Conservation (phyloP, 2,329 filamentous ascomycete genomes). For the Aspergillus sergii region DNA sequence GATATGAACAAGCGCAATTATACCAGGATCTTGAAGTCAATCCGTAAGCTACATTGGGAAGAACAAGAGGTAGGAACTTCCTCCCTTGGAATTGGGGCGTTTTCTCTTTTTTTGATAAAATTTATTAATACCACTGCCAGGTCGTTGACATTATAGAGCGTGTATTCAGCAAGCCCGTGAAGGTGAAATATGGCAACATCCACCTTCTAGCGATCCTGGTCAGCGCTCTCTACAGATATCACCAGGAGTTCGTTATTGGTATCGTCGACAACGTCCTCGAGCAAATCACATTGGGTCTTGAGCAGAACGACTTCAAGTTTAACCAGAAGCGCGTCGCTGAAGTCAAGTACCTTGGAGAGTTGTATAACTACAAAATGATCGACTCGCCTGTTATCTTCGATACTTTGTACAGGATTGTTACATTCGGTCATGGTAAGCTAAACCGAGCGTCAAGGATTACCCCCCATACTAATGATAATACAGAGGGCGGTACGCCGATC, state of each 20-base stretch:
- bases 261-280: slow-evolving; percentile 92
- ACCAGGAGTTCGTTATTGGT: slow-evolving; percentile 86
- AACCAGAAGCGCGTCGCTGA: slow-evolving; percentile 94
- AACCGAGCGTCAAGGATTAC: background rate
- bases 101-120: background rate
- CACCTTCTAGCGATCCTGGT: slow-evolving; percentile 89
- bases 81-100: background rate
- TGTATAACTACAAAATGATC: slow-evolving; percentile 97
- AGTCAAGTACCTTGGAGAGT: slow-evolving; percentile 92
- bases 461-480: slow-evolving; percentile 7
- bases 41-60: slow-evolving; percentile 96
- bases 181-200: slow-evolving; percentile 97
- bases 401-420: slow-evolving; percentile 89
- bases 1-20: slow-evolving; percentile 95
- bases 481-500: slow-evolving; percentile 74
- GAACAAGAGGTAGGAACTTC: slow-evolving; percentile 69
- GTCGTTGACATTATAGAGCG: slow-evolving; percentile 80
- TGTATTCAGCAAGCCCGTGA: slow-evolving; percentile 92
- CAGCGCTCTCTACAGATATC: slow-evolving; percentile 85
- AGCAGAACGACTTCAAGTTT: slow-evolving; percentile 96
- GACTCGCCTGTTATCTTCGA: slow-evolving; percentile 96
- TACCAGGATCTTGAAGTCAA: slow-evolving; percentile 89
- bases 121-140: slow-evolving; percentile 30
- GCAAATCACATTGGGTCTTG: slow-evolving; percentile 81
- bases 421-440: slow-evolving; percentile 75